Evolutionary conservation across 345 rosid genomes (phyloP).

Genomic region (Gossypium australe): DNA sequence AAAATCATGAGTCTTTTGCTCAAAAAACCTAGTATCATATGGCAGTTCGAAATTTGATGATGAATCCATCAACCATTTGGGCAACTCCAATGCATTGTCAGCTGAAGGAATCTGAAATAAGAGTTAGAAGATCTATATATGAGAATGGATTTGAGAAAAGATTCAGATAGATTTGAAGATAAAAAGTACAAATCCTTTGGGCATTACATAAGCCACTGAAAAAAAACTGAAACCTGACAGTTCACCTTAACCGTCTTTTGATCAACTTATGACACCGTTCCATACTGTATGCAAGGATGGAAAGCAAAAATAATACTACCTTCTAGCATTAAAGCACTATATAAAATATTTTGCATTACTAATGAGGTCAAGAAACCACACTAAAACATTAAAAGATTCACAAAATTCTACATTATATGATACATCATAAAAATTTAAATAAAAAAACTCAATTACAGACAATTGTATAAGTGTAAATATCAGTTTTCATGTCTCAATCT

Average conservation of each 20-base stretch:
- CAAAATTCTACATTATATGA: neutral
- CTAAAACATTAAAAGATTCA: neutral
- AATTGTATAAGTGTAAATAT: neutral
- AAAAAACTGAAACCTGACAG: neutral
- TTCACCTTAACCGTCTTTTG: neutral
- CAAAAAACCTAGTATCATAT: slow-evolving; percentile 44
- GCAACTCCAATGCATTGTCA: slow-evolving; percentile 22
- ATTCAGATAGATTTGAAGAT: neutral
- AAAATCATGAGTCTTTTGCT: slow-evolving; percentile 35
- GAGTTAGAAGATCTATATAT: slow-evolving; percentile 12
- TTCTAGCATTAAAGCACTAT: neutral
- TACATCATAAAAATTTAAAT: neutral
- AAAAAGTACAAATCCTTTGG: neutral
- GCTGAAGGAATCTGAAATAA: slow-evolving; percentile 38
- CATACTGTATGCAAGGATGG: neutral
- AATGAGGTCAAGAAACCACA: neutral
- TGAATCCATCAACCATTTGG: slow-evolving; percentile 31
- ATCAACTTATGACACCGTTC: neutral
- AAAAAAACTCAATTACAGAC: neutral
- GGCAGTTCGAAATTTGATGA: slow-evolving; percentile 38
- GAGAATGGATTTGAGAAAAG: neutral
- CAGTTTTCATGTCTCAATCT: neutral
- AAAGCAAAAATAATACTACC: slow-evolving; percentile 21
- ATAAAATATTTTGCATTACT: neutral
- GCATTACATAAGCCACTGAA: neutral